Conservation (phyloP, 2,329 filamentous ascomycete species). For the Hymenoscyphus fructigenus region DNA sequence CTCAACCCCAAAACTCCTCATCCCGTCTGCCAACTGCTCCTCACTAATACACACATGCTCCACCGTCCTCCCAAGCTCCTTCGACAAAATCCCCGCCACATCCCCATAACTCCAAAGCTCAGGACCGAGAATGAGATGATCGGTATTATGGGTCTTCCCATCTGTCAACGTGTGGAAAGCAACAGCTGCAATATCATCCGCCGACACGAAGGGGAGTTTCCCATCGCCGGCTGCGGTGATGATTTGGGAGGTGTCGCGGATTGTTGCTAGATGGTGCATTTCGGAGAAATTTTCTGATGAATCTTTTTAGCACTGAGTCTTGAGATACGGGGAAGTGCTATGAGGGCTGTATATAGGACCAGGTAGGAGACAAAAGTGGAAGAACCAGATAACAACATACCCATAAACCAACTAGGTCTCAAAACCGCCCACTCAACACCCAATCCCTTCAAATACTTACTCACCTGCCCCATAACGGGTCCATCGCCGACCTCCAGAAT, state of each 20-base stretch:
- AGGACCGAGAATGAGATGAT: constrained; percentile 39
- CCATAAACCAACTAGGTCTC: constrained; percentile 50
- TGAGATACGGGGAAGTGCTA: no score
- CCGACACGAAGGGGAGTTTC: constrained; percentile 47
- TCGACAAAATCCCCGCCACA: constrained; percentile 24
- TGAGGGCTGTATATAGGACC: no score
- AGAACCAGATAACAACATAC: no score
- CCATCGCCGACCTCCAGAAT: constrained; percentile 39
- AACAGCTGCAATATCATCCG: constrained; percentile 47
- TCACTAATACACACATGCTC: constrained; percentile 24
- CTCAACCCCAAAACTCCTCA: constrained; percentile 16
- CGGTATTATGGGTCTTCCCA: constrained; percentile 41
- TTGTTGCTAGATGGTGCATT: constrained; percentile 33
- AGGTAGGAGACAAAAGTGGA: no score
- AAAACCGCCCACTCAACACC: constrained; percentile 45
- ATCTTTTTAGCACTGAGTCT: neutral
- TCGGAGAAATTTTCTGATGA: constrained; percentile 46
- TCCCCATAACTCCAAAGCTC: constrained; percentile 38
- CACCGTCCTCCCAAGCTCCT: constrained; percentile 20
- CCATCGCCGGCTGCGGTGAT: constrained; percentile 46
- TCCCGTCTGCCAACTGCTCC: constrained; percentile 15
- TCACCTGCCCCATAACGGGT: constrained; percentile 39
- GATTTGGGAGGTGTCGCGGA: constrained; percentile 43
- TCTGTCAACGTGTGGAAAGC: constrained; percentile 43
- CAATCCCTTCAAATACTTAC: constrained; percentile 41